These are phyloP conservation scores for Salpingoeca rosetta DNA, from an alignment of 78 protist genomes.

Conservation along the genomic window DNA sequence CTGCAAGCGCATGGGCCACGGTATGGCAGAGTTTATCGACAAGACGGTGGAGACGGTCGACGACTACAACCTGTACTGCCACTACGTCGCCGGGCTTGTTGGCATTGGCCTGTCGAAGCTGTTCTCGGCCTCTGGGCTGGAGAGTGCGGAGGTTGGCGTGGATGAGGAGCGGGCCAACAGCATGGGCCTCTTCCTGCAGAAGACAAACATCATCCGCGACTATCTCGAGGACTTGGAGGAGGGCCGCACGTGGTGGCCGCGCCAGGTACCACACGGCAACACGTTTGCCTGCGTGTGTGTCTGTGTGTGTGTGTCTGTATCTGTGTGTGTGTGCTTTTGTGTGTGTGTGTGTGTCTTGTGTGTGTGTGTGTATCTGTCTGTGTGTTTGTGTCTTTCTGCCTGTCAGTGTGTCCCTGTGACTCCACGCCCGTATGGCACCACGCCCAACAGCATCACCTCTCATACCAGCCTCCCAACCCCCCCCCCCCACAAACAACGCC, in stretches of 20 bases:
- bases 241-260: conserved; percentile 84
- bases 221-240: conserved; percentile 77
- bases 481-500: no score
- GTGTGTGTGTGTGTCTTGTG: no score
- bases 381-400: no score
- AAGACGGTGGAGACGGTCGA: conserved; percentile 15
- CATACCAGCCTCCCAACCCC: no score
- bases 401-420: no score
- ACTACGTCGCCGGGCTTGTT: conserved; percentile 94
- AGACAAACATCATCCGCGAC: conserved; percentile 89
- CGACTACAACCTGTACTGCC: conserved; percentile 67
- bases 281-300: background rate
- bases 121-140: conserved; percentile 65
- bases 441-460: no score
- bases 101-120: conserved; percentile 81
- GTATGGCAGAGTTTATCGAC: conserved; percentile 54
- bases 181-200: conserved; percentile 92
- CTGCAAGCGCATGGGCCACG: conserved; percentile 71
- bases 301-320: no score
- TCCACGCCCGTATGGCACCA: no score
- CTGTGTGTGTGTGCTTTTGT: no score
- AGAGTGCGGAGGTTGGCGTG: conserved; percentile 22
- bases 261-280: conserved; percentile 68
- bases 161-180: conserved; percentile 44
- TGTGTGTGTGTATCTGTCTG: no score